Percentiles rank a stretch among this genome's conserved stretches.
These are phyloP conservation scores for Yamadazyma atlantica DNA, from an alignment of 1,139 yeast genomes.

Conservation along the genomic window DNA sequence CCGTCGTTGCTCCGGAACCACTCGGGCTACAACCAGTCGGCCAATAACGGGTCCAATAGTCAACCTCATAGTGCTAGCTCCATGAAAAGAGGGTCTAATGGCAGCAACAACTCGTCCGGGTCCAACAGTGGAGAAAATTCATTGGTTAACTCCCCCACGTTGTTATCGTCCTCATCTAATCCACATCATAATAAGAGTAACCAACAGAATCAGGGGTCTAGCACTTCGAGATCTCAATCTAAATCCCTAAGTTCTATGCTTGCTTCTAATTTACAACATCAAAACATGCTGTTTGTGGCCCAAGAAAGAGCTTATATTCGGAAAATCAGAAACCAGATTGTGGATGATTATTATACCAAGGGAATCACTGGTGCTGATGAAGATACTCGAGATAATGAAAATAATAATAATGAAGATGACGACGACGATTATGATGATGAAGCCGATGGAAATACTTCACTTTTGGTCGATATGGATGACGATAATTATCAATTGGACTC, in stretches of 20 bases:
- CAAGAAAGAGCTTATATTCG: constrained; percentile 72
- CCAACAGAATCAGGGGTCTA: background rate
- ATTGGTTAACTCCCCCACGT: constrained; percentile 12
- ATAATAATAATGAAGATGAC: constrained; percentile 29
- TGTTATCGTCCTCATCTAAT: constrained; percentile 3
- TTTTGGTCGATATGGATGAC: constrained; percentile 44
- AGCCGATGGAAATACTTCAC: constrained; percentile 31
- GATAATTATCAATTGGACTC: constrained; percentile 45
- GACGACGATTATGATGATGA: constrained; percentile 28
- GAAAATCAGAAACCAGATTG: constrained; percentile 60
- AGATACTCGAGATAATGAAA: constrained; percentile 23
- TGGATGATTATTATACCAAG: constrained; percentile 70
- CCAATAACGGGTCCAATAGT: background rate
- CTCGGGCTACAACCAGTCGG: constrained; percentile 13
- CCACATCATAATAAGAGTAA: background rate
- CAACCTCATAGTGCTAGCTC: background rate
- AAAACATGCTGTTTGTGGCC: constrained; percentile 46
- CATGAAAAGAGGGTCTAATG: constrained; percentile 4
- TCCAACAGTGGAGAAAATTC: constrained; percentile 12
- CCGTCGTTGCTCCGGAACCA: constrained; percentile 23
- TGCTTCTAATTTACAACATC: constrained; percentile 20
- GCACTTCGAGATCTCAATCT: constrained; percentile 8
- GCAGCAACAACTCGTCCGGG: constrained; percentile 10
- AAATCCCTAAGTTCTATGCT: constrained; percentile 16
- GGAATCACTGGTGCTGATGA: constrained; percentile 49